Conservation (phyloP, 495 filamentous ascomycete genomes). For the Penicillium simplicissimum region DNA sequence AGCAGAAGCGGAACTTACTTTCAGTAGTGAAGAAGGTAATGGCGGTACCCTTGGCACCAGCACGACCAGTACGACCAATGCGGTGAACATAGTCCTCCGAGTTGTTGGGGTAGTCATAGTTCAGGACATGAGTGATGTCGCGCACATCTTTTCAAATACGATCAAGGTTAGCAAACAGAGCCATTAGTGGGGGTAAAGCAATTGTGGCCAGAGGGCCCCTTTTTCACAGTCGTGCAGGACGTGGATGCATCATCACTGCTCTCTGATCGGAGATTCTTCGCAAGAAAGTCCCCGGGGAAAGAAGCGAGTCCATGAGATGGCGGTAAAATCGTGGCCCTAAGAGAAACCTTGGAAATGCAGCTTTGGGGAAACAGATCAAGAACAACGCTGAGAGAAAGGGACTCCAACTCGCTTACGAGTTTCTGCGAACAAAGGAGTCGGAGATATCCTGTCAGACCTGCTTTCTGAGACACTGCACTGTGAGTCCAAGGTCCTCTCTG, state of each 20-base stretch:
- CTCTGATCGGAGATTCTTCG: conserved; percentile 60
- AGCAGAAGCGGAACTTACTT: conserved; percentile 62
- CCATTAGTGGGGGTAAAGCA: conserved; percentile 44
- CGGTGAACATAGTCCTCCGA: conserved; percentile 99
- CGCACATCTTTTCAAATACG: conserved; percentile 92
- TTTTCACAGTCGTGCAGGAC: conserved; percentile 61
- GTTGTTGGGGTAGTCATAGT: conserved; percentile 99
- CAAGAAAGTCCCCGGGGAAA: conserved; percentile 54
- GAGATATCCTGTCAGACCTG: conserved; percentile 55
- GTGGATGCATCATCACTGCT: conserved; percentile 72
- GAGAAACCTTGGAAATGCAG: conserved; percentile 66
- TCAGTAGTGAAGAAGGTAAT: conserved; percentile 98
- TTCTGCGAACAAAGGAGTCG: conserved; percentile 64
- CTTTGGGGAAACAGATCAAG: conserved; percentile 64
- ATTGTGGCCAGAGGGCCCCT: conserved; percentile 48
- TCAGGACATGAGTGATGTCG: conserved; percentile 99
- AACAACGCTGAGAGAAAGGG: conserved; percentile 50
- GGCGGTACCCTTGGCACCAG: conserved; percentile 84
- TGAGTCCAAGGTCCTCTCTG: conserved; percentile 81
- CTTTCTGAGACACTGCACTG: conserved; percentile 74
- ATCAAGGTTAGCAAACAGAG: conserved; percentile 74
- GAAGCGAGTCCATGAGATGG: conserved; percentile 51
- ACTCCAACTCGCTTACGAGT: conserved; percentile 71
- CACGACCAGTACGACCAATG: conserved; percentile 91
- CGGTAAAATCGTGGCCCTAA: conserved; percentile 70